Base-by-base conservation (phyloP, 2,329 filamentous ascomycete species). In the Gremmenia infestans region DNA sequence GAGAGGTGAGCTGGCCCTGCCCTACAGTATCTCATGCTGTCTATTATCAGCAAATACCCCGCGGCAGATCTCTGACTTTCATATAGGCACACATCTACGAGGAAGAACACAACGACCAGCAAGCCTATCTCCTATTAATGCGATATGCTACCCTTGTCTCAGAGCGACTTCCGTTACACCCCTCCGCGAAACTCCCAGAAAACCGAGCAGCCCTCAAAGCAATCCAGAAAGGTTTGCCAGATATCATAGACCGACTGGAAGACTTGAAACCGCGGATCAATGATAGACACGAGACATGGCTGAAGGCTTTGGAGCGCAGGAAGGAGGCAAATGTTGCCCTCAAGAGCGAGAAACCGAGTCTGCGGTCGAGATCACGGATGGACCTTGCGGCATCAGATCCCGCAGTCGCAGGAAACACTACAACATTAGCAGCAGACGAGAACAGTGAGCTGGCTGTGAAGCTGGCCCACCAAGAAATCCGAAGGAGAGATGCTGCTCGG, bases 81-180 rank as follows among this genome's bases (percentile, higher is more conserved):
- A 17, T 53, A 12, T 67, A 97, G 89, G 92, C 91, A 19, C 80
- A 83, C 51, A 90, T 93, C 65, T 96, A 96, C 69, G 81, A 94
- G 66, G 81, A 82, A 43, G 93, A 97, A 72, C 87, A 87, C 66
- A 92, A 97, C 72, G 84, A 91, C 61, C 84, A 91, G 65, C 88
- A 94, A 68, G 89, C 93, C 4, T 99, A 96, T 71, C 81, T 97
- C 53, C 84, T 97, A 57, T 82, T 96, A n/a, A 90, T 94, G 70
- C 86, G 94, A 64, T 91, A 96, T 73, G 91, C 91, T 9, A 81
- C 87, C 52, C 83, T 99, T n/a, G 82, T 96, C 23, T 76, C 96
- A 28, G 82, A 90, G 6, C 81, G 87, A 53, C 78, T 99, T 8
- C 79, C 82, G 0, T 80, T 76, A 1, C 94, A 97, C 65, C 91